Evolutionary conservation across 2,329 filamentous ascomycete species (phyloP).

Genomic region (Ophiostoma sp.): DNA sequence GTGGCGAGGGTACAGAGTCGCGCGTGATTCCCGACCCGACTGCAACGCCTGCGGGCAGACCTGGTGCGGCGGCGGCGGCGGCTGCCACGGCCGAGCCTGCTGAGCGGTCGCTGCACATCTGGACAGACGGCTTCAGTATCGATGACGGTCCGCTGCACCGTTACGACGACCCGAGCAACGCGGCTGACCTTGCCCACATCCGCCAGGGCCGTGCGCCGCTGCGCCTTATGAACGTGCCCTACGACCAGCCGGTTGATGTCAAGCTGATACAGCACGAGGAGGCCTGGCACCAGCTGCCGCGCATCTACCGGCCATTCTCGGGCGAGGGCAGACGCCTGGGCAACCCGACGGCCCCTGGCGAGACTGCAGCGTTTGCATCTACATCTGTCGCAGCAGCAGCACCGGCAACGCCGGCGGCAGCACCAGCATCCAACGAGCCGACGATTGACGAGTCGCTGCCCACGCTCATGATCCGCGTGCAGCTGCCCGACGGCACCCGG

Average conservation of each 20-base stretch:
- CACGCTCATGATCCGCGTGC: conserved; percentile 65
- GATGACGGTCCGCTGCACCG: conserved; percentile 73
- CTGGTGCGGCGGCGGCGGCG: conserved; percentile 25
- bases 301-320: conserved; percentile 69
- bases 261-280: conserved; percentile 72
- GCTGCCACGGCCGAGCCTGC: conserved; percentile 38
- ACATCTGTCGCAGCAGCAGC: conserved; percentile 29
- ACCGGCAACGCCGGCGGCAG: conserved; percentile 32
- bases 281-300: conserved; percentile 66
- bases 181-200: conserved; percentile 67
- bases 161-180: conserved; percentile 73
- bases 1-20: conserved; percentile 70
- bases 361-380: conserved; percentile 29
- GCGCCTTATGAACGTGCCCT: conserved; percentile 70
- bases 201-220: conserved; percentile 69
- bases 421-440: conserved; percentile 33
- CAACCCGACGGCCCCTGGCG: conserved; percentile 54
- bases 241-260: conserved; percentile 71
- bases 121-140: conserved; percentile 79
- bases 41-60: conserved; percentile 27
- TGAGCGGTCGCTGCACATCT: conserved; percentile 68
- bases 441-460: conserved; percentile 62
- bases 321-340: conserved; percentile 70
- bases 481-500: conserved; percentile 70
- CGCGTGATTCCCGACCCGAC: conserved; percentile 60